Base-by-base conservation (phyloP, 192 early-diverging fungal species). In the Entophlyctis luteolus region DNA sequence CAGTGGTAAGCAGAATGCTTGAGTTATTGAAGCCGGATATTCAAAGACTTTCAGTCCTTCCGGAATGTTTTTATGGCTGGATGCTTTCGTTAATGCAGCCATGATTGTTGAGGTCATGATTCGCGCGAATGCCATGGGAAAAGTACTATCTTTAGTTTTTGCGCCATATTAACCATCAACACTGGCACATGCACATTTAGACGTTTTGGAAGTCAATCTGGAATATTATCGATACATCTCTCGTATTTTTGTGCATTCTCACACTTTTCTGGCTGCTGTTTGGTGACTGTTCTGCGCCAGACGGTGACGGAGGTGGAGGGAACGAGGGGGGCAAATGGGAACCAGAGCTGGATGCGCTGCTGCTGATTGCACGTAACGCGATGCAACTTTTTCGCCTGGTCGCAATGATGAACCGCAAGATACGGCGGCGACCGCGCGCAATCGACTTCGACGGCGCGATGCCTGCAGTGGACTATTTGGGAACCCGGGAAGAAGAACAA, bases 101-200 rank as follows among this genome's bases (percentile, higher is more conserved):
- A 72, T 72, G 71, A 72, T 72, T 35, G 22, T 67, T 18, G 71
- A 72, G 57, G 71, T 72, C 3, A 25, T 58, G 36, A 72, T 72
- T 37, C 48, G 71, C 20, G 55, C 67, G 3, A 68, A 59, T 20
- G 71, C 71, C 6, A 57, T 72, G 39, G 63, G 71, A 28, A 63
- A 67, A 54, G 70, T 71, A 20, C 22, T 25, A 1, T 39, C 57
- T 28, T 14, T 68, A 27, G 0, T 0, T 33, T 18, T 12, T 20
- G 16, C 20, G 16, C 32, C n/a, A 14, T 16, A 48, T 62, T n/a
- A 31, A 58, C 57, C 23, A n/a, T 18, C 16, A 34, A 33, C 28
- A 6, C 22, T 27, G 45, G 2, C 4, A 25, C 16, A 1, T 25
- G 10, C 62, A 6, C 2, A 60, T 10, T 46, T 34, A 73, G 65